Percentiles rank a stretch among this genome's conserved stretches.
Conservation (phyloP, 768 basidiomycete genomes). For the Lactarius quietus region DNA sequence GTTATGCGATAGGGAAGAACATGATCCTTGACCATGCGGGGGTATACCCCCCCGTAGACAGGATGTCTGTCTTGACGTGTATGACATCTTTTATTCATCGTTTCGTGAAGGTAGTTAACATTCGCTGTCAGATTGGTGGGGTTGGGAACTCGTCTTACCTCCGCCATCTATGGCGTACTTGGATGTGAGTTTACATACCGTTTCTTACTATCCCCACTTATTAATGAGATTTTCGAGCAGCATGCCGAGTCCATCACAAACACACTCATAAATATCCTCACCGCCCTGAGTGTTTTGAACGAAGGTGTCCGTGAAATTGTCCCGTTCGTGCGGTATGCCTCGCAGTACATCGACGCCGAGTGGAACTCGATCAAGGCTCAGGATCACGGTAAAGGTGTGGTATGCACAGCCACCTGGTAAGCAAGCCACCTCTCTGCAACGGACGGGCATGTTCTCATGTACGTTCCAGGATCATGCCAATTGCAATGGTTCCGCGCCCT, state of each 20-base stretch:
- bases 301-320: slow-evolving; percentile 79
- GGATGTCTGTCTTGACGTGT: slow-evolving; percentile 80
- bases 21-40: slow-evolving; percentile 65
- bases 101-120: neutral
- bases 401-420: slow-evolving; percentile 88
- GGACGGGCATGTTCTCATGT: neutral
- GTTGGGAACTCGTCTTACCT: slow-evolving; percentile 74
- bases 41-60: slow-evolving; percentile 68
- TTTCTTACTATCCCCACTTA: neutral
- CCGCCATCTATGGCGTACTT: slow-evolving; percentile 63
- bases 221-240: slow-evolving; percentile 34
- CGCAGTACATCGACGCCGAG: slow-evolving; percentile 76
- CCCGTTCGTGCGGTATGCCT: slow-evolving; percentile 80
- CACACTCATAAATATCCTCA: slow-evolving; percentile 68
- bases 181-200: slow-evolving; percentile 38
- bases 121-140: slow-evolving; percentile 77
- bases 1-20: slow-evolving; percentile 67
- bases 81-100: slow-evolving; percentile 32
- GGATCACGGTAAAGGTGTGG: slow-evolving; percentile 71
- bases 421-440: slow-evolving; percentile 23
- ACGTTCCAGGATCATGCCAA: slow-evolving; percentile 63
- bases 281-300: slow-evolving; percentile 63
- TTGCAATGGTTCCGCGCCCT: slow-evolving; percentile 70
- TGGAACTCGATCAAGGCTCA: slow-evolving; percentile 59
- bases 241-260: slow-evolving; percentile 56